phyloP scores from a whole-genome alignment of 2,329 filamentous ascomycete genomes.

The Aspergillus udagawae region DNA sequence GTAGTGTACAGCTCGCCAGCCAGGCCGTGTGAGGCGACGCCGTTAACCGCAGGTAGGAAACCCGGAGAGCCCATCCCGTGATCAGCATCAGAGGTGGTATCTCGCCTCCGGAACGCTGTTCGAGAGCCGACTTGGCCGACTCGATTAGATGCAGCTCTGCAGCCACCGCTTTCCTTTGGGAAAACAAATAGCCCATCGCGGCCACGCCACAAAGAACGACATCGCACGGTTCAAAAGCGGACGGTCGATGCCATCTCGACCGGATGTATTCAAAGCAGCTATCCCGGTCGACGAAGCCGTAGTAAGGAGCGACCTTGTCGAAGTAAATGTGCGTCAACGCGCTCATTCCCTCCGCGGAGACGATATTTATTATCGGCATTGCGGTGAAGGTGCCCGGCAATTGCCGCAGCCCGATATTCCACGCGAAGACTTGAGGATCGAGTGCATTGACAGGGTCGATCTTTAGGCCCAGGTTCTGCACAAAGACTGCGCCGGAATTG shows the following conservation, averaged over 20 bases:
- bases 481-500: slow-evolving; percentile 55
- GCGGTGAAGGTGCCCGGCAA: slow-evolving; percentile 1
- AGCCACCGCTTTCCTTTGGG: slow-evolving; percentile 34
- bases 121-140: slow-evolving; percentile 42
- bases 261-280: slow-evolving; percentile 14
- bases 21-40: slow-evolving; percentile 48
- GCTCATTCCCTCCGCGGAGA: slow-evolving; percentile 46
- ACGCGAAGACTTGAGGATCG: slow-evolving; percentile 51
- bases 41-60: slow-evolving; percentile 50
- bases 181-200: slow-evolving; percentile 51
- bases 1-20: slow-evolving; percentile 55
- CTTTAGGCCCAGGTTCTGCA: slow-evolving; percentile 48
- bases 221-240: slow-evolving; percentile 31
- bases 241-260: slow-evolving; percentile 23
- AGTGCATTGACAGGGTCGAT: slow-evolving; percentile 52
- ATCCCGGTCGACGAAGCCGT: slow-evolving; percentile 43
- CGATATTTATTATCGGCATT: slow-evolving; percentile 40
- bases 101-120: slow-evolving; percentile 29
- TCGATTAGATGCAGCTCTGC: slow-evolving; percentile 46
- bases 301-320: slow-evolving; percentile 49
- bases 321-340: slow-evolving; percentile 47
- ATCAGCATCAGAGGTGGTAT: slow-evolving; percentile 19
- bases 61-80: slow-evolving; percentile 49
- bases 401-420: slow-evolving; percentile 42
- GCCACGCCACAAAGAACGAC: slow-evolving; percentile 51